These are phyloP conservation scores for Antarctomyces pellizariae DNA, from an alignment of 495 filamentous ascomycete genomes.

Conservation along the genomic window DNA sequence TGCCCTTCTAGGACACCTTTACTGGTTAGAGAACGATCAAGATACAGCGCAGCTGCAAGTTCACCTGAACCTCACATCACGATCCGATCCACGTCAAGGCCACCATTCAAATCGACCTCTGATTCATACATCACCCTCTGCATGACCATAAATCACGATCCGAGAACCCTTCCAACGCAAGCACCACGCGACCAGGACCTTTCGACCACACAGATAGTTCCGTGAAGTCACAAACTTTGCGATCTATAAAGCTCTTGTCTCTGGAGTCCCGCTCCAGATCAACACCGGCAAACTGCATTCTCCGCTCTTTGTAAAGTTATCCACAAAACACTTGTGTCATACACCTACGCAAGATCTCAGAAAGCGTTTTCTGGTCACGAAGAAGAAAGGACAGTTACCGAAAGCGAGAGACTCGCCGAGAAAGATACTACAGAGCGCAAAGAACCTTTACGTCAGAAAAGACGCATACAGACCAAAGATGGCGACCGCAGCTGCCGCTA, in stretches of 20 bases:
- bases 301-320: conserved; percentile 32
- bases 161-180: background rate
- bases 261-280: conserved; percentile 4
- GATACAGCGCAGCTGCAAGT: conserved; percentile 5
- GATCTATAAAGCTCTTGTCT: conserved; percentile 1
- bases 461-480: conserved; percentile 14
- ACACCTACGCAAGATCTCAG: conserved; percentile 17
- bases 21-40: conserved; percentile 12
- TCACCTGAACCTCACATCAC: background rate
- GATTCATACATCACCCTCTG: background rate
- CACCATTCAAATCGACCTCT: background rate
- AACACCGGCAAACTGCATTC: conserved; percentile 39
- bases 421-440: conserved; percentile 11
- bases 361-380: conserved; percentile 9
- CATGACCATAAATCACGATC: background rate
- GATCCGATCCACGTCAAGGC: background rate
- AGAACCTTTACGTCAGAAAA: conserved; percentile 12
- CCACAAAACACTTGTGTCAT: conserved; percentile 16
- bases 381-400: conserved; percentile 11
- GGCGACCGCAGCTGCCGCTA: conserved; percentile 12
- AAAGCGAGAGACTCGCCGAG: conserved; percentile 3
- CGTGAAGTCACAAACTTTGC: conserved; percentile 1
- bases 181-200: background rate
- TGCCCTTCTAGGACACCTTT: conserved; percentile 12
- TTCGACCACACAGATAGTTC: background rate